Conservation (phyloP, 2,329 filamentous ascomycete species). For the Penicillium thymicola region DNA sequence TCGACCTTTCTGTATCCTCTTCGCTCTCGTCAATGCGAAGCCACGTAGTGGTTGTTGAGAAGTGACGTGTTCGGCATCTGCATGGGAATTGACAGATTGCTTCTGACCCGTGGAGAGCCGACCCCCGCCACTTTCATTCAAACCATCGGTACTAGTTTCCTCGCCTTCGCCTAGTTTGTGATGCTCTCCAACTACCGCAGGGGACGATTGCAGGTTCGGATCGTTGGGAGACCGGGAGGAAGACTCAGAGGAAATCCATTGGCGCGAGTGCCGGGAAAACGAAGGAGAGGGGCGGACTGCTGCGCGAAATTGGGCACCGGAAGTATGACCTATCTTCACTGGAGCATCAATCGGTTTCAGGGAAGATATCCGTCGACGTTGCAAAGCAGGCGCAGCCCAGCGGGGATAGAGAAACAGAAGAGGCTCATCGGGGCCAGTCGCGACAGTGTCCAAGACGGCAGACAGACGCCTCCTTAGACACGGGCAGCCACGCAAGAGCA, state of each 20-base stretch:
- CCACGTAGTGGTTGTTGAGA: neutral
- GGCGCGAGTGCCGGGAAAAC: conserved; percentile 14
- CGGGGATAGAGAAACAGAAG: conserved; percentile 47
- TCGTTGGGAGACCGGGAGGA: neutral
- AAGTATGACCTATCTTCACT: neutral
- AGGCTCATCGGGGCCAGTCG: conserved; percentile 41
- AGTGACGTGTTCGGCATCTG: neutral
- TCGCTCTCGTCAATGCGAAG: neutral
- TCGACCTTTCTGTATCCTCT: conserved; percentile 1
- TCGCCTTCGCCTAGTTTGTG: too few relatives aligned
- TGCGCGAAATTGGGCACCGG: neutral
- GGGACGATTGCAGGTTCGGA: neutral
- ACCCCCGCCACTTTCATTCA: neutral
- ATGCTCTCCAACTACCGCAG: neutral
- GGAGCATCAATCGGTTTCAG: conserved; percentile 9
- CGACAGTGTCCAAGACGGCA: conserved; percentile 36
- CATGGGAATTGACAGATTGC: neutral
- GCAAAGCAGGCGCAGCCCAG: conserved; percentile 34
- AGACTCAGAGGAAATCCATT: conserved; percentile 23
- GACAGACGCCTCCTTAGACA: conserved; percentile 41
- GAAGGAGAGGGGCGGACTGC: conserved; percentile 1
- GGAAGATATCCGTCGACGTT: conserved; percentile 21
- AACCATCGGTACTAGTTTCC: neutral
- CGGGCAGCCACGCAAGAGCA: conserved; percentile 44
- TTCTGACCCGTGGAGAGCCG: neutral